Base-by-base conservation (phyloP, 1,139 yeast species). In the Yamadazyma sp. region DNA sequence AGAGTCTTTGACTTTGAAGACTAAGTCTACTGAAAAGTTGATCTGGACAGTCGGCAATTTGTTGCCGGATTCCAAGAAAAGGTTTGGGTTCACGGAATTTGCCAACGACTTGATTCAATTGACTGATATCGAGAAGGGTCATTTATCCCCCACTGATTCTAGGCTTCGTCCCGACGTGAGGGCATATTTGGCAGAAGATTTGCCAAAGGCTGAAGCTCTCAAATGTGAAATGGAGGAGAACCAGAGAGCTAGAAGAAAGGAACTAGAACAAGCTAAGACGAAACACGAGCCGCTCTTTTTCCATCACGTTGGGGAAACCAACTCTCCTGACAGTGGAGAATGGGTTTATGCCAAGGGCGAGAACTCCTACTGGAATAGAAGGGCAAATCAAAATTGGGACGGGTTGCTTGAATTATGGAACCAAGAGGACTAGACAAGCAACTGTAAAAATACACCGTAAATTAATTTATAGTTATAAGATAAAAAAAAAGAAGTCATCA, bases 141-240 rank as follows among this genome's bases (percentile, higher is more conserved):
- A 60, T 1, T 53, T 91, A 36, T 83, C 98, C 3, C 92, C 91
- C 5, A 87, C 95, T 0, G 98, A 92, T 58, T 86, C 96, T 3
- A 77, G 98, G 55, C 62, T 82, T 34, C 77, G 98, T 54, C 98
- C 97, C 0, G 98, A 92, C 60, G 78, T 88, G 55, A 67, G 77
- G 33, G 65, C 71, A 5, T 88, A 88, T 51, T 95, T 88, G 54
- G 56, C 72, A 17, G 94, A 94, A 2, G 65, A 79, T 16, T 64
- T 83, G 7, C 87, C 79, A 12, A 64, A 67, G 37, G 96, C 98
- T 0, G 97, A 91, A 56, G 53, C 48, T 1, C 50, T 79, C 46
- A 92, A 92, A 57, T 61, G 77, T 28, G 64, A 73, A 36, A 66
- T 91, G 27, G 98, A 92, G 58, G 91, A 85, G 54, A 68, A 66